Percentiles rank a stretch among this genome's conserved stretches.
phyloP scores from a whole-genome alignment of 2,329 filamentous ascomycete species.

The Ascochyta lentis region DNA sequence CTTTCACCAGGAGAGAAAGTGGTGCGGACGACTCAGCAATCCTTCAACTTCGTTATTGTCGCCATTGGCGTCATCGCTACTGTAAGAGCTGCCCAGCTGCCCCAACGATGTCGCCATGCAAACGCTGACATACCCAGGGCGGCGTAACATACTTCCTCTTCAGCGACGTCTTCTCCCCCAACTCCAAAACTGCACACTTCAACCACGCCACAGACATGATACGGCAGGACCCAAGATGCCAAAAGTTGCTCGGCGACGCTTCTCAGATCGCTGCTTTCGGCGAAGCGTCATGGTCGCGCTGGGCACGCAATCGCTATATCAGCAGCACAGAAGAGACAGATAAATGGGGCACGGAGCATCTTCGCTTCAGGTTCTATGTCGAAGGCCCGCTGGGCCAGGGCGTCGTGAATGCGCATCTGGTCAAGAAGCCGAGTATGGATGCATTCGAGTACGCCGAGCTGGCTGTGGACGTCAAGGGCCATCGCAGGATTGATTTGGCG shows the following conservation, averaged over 20 bases:
- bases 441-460: constrained; percentile 82
- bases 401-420: constrained; percentile 78
- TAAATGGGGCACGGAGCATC: constrained; percentile 75
- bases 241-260: constrained; percentile 73
- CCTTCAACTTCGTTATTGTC: constrained; percentile 84
- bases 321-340: constrained; percentile 73
- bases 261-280: constrained; percentile 82
- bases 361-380: constrained; percentile 85
- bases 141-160: constrained; percentile 64
- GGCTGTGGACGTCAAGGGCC: constrained; percentile 77
- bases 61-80: constrained; percentile 77
- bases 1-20: constrained; percentile 80
- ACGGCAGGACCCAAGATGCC: constrained; percentile 73
- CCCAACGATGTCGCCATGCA: not conserved
- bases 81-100: constrained; percentile 54
- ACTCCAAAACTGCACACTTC: constrained; percentile 87
- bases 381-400: constrained; percentile 78
- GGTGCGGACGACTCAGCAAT: constrained; percentile 85
- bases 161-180: constrained; percentile 55
- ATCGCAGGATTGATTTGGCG: constrained; percentile 54
- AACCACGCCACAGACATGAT: constrained; percentile 84
- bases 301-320: constrained; percentile 70
- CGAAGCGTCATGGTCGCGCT: constrained; percentile 80
- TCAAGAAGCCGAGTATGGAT: constrained; percentile 67
- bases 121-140: constrained; percentile 57